These are phyloP conservation scores for Aspergillus brunneoviolaceus DNA, from an alignment of 2,329 filamentous ascomycete species.

Conservation along the genomic window DNA sequence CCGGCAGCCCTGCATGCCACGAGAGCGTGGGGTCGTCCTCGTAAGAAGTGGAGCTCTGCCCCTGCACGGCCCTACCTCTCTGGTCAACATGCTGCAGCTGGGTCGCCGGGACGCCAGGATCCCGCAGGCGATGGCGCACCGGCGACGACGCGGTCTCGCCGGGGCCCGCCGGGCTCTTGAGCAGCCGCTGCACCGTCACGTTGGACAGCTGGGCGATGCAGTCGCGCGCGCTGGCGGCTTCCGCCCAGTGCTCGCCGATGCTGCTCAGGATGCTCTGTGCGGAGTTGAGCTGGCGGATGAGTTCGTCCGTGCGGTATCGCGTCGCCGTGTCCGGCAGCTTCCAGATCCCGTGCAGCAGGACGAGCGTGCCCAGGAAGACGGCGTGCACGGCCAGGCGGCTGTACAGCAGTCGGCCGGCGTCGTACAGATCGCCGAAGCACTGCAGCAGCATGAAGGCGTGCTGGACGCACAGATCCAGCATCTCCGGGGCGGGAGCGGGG, in stretches of 20 bases:
- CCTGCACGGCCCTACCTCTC: not conserved
- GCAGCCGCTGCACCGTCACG: constrained; percentile 27
- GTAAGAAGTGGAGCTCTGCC: not conserved
- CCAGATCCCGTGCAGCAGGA: constrained; percentile 54
- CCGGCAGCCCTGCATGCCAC: not conserved
- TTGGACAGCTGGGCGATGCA: constrained; percentile 31
- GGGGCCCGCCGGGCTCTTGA: constrained; percentile 11
- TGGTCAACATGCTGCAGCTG: not conserved
- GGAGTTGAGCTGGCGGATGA: constrained; percentile 46
- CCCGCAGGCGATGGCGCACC: not conserved
- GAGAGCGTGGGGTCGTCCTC: not conserved
- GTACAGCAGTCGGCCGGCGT: constrained; percentile 47
- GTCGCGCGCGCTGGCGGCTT: constrained; percentile 39
- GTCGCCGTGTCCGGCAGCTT: constrained; percentile 45
- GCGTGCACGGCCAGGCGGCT: constrained; percentile 53
- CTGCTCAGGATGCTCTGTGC: constrained; percentile 52
- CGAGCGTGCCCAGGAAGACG: constrained; percentile 50
- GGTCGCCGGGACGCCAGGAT: not conserved
- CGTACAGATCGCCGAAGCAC: constrained; percentile 47
- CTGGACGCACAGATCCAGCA: constrained; percentile 45
- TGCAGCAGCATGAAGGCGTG: constrained; percentile 46
- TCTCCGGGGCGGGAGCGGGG: constrained; percentile 46
- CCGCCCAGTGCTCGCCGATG: constrained; percentile 54
- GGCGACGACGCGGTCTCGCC: not conserved
- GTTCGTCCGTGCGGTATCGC: constrained; percentile 37